phyloP scores from a whole-genome alignment of 768 basidiomycete species.

The Hydnum rufescens region DNA sequence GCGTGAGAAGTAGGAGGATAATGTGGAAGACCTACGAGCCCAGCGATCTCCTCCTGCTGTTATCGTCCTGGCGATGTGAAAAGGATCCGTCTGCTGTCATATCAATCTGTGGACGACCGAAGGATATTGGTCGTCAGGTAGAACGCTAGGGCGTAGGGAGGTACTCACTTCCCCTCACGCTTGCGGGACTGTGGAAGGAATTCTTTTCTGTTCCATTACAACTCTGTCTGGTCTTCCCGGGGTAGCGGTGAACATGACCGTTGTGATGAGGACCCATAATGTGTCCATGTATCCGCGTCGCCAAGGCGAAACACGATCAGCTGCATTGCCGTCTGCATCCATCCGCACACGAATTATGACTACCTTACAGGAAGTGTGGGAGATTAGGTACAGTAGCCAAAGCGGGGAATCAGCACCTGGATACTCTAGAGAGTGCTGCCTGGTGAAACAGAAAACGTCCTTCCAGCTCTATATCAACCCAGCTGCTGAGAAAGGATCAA shows the following conservation, averaged over 20 bases:
- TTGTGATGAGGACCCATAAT: neutral
- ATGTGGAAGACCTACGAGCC: too few species aligned
- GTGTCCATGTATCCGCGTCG: neutral
- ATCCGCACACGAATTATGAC: too few species aligned
- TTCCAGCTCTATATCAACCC: too few species aligned
- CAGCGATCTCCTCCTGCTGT: too few species aligned
- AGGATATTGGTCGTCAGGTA: too few species aligned
- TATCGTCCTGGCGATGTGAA: slow-evolving; percentile 2
- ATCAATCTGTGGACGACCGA: too few species aligned
- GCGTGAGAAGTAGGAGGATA: neutral
- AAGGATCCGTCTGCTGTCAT: neutral
- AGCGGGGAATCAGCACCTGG: too few species aligned
- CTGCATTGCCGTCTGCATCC: neutral
- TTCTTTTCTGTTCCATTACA: neutral
- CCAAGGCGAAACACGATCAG: neutral
- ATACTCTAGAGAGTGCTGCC: too few species aligned
- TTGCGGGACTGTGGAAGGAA: neutral
- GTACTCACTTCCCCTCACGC: neutral
- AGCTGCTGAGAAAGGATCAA: too few species aligned
- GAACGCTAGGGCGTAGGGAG: neutral
- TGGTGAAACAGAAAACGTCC: too few species aligned
- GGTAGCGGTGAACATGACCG: neutral
- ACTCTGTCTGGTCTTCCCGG: neutral
- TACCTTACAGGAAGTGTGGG: neutral
- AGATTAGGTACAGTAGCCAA: neutral